These are phyloP conservation scores for Colletotrichum orchidophilum DNA, from an alignment of 2,329 filamentous ascomycete genomes.

Conservation along the genomic window DNA sequence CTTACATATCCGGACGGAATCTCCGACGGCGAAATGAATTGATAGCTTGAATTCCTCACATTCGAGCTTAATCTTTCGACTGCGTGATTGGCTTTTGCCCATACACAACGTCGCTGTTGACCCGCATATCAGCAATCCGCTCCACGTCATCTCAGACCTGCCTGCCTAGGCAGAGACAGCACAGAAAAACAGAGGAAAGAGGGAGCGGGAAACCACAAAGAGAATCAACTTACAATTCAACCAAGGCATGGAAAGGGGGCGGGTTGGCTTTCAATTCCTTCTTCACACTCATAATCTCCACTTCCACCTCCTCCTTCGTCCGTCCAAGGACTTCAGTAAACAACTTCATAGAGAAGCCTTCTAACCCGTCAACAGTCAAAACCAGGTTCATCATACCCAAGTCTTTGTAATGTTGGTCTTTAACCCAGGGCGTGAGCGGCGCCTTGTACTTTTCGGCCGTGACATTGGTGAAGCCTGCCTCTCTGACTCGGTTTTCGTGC, in stretches of 20 bases:
- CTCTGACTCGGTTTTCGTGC: slow-evolving; percentile 43
- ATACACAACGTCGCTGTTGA: neutral
- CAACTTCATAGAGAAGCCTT: slow-evolving; percentile 38
- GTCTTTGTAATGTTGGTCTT: slow-evolving; percentile 41
- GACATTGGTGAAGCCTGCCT: slow-evolving; percentile 49
- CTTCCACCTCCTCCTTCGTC: slow-evolving; percentile 39
- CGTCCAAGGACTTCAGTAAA: slow-evolving; percentile 44
- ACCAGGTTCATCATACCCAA: slow-evolving; percentile 38
- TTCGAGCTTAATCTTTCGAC: too few relatives aligned
- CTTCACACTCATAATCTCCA: slow-evolving; percentile 40
- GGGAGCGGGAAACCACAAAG: neutral
- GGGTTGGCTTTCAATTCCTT: slow-evolving; percentile 34
- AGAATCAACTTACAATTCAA: neutral
- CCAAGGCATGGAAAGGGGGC: neutral
- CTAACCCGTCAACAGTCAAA: slow-evolving; percentile 35
- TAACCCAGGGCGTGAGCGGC: slow-evolving; percentile 32
- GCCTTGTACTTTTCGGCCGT: slow-evolving; percentile 42
- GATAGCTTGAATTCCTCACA: too few relatives aligned
- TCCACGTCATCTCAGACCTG: too few relatives aligned
- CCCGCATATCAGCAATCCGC: too few relatives aligned
- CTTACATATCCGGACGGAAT: too few relatives aligned
- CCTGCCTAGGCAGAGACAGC: too few relatives aligned
- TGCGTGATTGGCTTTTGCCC: neutral
- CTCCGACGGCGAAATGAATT: too few relatives aligned
- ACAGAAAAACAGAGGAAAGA: too few relatives aligned